phyloP scores from a whole-genome alignment of 192 early-diverging fungal genomes.

The Coemansia sp. region DNA sequence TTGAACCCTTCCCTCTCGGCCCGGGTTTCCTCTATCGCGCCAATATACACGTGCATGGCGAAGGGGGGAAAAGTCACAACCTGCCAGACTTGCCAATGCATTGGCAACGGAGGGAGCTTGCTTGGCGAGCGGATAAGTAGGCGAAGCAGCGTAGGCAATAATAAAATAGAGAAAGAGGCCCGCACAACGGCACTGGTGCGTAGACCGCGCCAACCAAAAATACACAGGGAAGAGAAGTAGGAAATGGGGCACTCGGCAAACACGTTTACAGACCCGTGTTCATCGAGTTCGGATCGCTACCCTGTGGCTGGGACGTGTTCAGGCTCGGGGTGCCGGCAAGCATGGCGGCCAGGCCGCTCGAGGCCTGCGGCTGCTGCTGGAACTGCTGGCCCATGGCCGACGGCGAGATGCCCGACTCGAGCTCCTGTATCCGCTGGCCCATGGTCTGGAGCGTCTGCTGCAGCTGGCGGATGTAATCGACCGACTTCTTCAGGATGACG shows the following conservation, averaged over 20 bases:
- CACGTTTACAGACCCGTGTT: conserved; percentile 28
- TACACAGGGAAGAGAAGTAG: neutral
- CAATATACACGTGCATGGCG: neutral
- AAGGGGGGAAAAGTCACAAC: neutral
- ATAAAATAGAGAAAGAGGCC: neutral
- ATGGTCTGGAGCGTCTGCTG: conserved; percentile 64
- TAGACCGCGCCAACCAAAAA: neutral
- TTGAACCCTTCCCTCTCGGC: neutral
- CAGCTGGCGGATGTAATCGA: conserved; percentile 88
- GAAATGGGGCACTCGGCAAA: neutral
- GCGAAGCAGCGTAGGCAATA: neutral
- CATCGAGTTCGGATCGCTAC: conserved; percentile 28
- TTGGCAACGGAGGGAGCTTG: neutral
- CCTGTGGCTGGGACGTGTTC: conserved; percentile 16
- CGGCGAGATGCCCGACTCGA: conserved; percentile 59
- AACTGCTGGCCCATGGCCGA: conserved; percentile 15
- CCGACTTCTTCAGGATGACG: conserved; percentile 85
- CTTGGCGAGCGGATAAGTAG: neutral
- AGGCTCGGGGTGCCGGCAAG: conserved; percentile 35
- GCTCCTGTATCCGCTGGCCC: conserved; percentile 62
- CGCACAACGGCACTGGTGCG: neutral
- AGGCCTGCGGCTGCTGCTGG: conserved; percentile 25
- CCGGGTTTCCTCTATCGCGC: neutral
- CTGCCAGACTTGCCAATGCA: neutral
- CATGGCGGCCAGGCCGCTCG: conserved; percentile 47